These are phyloP conservation scores for Xerocomus nothofagi DNA, from an alignment of 1,284 basidiomycete genomes.

Conservation along the genomic window DNA sequence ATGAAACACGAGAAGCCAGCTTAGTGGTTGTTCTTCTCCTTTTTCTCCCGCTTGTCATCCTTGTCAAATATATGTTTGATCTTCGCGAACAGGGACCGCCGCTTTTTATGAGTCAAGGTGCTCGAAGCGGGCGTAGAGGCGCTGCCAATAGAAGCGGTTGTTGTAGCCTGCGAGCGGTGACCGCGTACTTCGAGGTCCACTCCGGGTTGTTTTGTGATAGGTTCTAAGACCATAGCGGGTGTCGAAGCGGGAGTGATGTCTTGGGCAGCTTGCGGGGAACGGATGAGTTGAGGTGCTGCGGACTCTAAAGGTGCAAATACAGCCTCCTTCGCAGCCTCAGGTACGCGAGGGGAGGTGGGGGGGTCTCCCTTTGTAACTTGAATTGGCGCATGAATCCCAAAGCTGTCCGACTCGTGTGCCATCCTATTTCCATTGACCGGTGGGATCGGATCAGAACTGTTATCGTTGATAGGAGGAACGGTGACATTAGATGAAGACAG, in stretches of 20 bases:
- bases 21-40: constrained; percentile 22
- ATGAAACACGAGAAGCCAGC: neutral
- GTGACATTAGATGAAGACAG: constrained; percentile 21
- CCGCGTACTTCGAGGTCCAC: neutral
- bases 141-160: neutral
- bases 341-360: neutral
- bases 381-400: constrained; percentile 2
- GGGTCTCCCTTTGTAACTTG: constrained; percentile 1
- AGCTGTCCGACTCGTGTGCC: neutral
- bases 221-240: neutral
- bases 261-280: neutral
- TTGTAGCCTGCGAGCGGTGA: neutral
- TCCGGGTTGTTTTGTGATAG: constrained; percentile 1
- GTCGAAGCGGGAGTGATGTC: neutral
- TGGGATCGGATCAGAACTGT: constrained; percentile 6
- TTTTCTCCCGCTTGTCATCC: constrained; percentile 27
- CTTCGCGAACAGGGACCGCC: constrained; percentile 46
- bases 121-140: constrained; percentile 21
- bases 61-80: constrained; percentile 46
- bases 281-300: neutral
- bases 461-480: constrained; percentile 41
- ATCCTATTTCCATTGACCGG: constrained; percentile 8
- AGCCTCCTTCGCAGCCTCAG: constrained; percentile 2
- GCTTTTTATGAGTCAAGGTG: constrained; percentile 38
- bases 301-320: constrained; percentile 5